A percentile compares a stretch with the other conserved stretches of the same genome.
These are phyloP conservation scores for Talaromyces piceae DNA, from an alignment of 2,329 filamentous ascomycete genomes.

Conservation along the genomic window DNA sequence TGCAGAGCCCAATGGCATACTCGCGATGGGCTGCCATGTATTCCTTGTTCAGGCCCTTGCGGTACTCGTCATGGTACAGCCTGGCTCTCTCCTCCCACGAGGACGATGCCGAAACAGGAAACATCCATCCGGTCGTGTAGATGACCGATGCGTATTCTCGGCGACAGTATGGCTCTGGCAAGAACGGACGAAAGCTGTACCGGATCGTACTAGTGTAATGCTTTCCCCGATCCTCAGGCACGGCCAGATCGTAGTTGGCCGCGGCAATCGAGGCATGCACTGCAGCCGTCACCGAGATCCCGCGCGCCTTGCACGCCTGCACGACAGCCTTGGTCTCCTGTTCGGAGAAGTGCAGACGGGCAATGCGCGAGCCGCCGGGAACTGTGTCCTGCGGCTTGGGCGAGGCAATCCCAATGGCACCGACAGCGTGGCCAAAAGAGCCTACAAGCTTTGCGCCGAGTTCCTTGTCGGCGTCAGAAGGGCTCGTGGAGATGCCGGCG, in stretches of 20 bases:
- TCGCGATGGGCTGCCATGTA: slow-evolving; percentile 20
- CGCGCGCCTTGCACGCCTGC: slow-evolving; percentile 11
- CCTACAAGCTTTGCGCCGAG: slow-evolving; percentile 12
- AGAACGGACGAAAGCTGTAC: slow-evolving; percentile 20
- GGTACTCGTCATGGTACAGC: slow-evolving; percentile 16
- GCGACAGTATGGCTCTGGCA: slow-evolving; percentile 21
- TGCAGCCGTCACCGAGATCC: slow-evolving; percentile 22
- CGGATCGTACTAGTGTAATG: slow-evolving; percentile 26
- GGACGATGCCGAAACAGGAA: slow-evolving; percentile 6
- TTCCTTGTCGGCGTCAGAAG: slow-evolving; percentile 11
- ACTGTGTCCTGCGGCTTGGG: slow-evolving; percentile 12
- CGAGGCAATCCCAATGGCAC: slow-evolving; percentile 18
- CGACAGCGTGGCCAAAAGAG: slow-evolving; percentile 14
- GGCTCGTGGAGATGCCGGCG: slow-evolving; percentile 12
- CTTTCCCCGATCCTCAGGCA: slow-evolving; percentile 11
- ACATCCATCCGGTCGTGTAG: slow-evolving; percentile 14
- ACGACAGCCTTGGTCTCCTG: slow-evolving; percentile 16
- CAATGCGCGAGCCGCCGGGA: slow-evolving; percentile 16
- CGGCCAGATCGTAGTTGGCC: slow-evolving; percentile 19
- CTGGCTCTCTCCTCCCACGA: slow-evolving; percentile 14
- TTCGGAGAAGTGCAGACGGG: slow-evolving; percentile 12
- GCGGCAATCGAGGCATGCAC: slow-evolving; percentile 25
- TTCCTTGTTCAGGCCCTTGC: slow-evolving; percentile 14
- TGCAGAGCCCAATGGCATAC: slow-evolving; percentile 19
- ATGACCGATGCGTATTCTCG: slow-evolving; percentile 15